phyloP scores from a whole-genome alignment of 768 basidiomycete genomes.

The Galerina marginata region DNA sequence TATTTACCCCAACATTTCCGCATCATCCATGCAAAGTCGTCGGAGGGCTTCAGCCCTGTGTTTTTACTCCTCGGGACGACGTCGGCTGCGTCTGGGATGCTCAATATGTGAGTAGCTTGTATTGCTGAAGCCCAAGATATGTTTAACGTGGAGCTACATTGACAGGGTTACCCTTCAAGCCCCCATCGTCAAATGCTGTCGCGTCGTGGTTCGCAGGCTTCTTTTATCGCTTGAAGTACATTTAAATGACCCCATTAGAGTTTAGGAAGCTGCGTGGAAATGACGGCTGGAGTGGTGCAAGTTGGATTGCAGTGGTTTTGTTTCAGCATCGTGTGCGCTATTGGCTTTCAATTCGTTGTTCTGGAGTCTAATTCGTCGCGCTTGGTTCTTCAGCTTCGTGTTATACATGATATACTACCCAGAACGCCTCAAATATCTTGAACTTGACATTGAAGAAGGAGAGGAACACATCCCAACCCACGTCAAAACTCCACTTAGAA shows the following conservation, averaged over 20 bases:
- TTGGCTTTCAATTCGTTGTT: not conserved
- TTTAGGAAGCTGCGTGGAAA: conserved; percentile 74
- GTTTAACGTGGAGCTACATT: conserved; percentile 16
- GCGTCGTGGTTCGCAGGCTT: conserved; percentile 61
- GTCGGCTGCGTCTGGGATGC: conserved; percentile 78
- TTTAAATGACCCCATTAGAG: conserved; percentile 47
- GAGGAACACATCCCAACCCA: conserved; percentile 41
- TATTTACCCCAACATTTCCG: conserved; percentile 87
- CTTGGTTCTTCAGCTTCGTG: conserved; percentile 64
- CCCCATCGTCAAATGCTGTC: conserved; percentile 82
- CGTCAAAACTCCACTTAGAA: conserved; percentile 55
- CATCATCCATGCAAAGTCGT: conserved; percentile 78
- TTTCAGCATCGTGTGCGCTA: conserved; percentile 83
- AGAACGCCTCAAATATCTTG: conserved; percentile 71
- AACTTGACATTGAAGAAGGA: conserved; percentile 21
- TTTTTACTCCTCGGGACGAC: conserved; percentile 90
- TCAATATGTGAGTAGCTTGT: conserved; percentile 70
- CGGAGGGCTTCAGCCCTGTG: conserved; percentile 91
- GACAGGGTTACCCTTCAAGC: conserved; percentile 83
- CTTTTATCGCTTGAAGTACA: not conserved
- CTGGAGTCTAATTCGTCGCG: not conserved
- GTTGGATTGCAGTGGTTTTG: conserved; percentile 83
- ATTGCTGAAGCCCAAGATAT: not conserved
- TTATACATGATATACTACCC: conserved; percentile 96
- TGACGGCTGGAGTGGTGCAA: conserved; percentile 83